Conservation (phyloP, 305 asterid genomes). For the Rubia occidens region DNA sequence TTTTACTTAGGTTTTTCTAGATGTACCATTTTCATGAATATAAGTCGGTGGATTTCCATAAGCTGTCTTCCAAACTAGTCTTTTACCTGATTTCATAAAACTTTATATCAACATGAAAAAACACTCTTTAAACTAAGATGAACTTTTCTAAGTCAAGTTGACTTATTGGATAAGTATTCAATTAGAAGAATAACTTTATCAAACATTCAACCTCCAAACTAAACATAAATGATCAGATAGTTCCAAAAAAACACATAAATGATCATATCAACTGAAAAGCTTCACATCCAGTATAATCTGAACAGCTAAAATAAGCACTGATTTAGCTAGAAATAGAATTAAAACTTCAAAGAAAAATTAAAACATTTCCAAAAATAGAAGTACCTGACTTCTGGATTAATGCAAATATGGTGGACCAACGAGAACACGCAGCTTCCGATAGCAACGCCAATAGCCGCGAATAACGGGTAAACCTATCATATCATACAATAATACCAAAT, state of each 20-base stretch:
- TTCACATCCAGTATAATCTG: no score
- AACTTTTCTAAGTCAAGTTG: not conserved
- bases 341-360: not conserved
- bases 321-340: not conserved
- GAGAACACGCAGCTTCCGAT: not conserved
- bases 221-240: not conserved
- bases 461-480: not conserved
- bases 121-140: not conserved
- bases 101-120: not conserved
- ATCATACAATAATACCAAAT: not conserved
- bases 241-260: not conserved
- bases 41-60: constrained; percentile 12
- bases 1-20: not conserved
- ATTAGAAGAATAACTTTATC: not conserved
- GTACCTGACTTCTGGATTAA: constrained; percentile 1
- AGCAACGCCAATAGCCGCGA: not conserved
- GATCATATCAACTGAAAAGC: no score
- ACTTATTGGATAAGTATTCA: not conserved
- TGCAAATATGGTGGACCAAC: not conserved
- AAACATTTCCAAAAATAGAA: not conserved
- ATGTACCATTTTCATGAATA: constrained; percentile 14
- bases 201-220: not conserved
- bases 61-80: not conserved
- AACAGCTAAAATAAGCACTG: not conserved
- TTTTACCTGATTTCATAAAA: not conserved